A percentile compares a stretch with the other conserved stretches of the same genome.
phyloP scores from a whole-genome alignment of 2,329 filamentous ascomycete species.

The Blumeriella jaapii region DNA sequence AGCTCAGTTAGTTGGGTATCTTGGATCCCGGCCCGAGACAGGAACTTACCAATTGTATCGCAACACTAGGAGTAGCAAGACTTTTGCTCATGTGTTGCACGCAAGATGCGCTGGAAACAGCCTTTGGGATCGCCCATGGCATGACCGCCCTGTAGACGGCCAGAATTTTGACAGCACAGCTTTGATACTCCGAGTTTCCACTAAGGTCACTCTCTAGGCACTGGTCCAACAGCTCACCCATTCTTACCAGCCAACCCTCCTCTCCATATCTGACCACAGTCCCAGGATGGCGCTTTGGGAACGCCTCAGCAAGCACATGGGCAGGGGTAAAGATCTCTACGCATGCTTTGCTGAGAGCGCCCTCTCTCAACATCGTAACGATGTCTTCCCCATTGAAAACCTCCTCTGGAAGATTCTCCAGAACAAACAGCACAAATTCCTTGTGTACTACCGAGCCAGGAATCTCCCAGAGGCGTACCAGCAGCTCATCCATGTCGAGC shows the following conservation, averaged over 20 bases:
- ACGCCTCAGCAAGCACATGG: constrained; percentile 60
- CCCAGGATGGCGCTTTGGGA: constrained; percentile 55
- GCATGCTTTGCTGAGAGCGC: constrained; percentile 74
- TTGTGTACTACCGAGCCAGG: constrained; percentile 54
- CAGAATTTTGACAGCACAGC: constrained; percentile 65
- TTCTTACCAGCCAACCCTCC: constrained; percentile 78
- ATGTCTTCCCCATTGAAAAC: constrained; percentile 86
- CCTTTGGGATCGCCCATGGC: constrained; percentile 79
- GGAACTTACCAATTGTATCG: constrained; percentile 63
- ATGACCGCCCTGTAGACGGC: constrained; percentile 68
- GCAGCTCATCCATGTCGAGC: constrained; percentile 83
- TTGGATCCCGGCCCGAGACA: not conserved
- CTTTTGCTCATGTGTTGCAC: constrained; percentile 60
- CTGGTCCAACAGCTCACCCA: constrained; percentile 61
- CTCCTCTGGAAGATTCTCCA: constrained; percentile 90
- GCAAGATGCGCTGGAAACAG: constrained; percentile 59
- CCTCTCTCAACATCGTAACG: constrained; percentile 71
- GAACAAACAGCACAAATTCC: constrained; percentile 74
- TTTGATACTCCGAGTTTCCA: constrained; percentile 53
- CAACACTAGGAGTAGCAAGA: constrained; percentile 57
- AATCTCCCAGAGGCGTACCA: constrained; percentile 73
- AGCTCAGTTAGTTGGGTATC: constrained; percentile 13
- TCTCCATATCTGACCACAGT: constrained; percentile 60
- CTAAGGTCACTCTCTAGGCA: constrained; percentile 57
- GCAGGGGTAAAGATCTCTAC: constrained; percentile 89